Evolutionary conservation across 345 rosid genomes (phyloP).

Genomic region (Leavenworthia alabamica): DNA sequence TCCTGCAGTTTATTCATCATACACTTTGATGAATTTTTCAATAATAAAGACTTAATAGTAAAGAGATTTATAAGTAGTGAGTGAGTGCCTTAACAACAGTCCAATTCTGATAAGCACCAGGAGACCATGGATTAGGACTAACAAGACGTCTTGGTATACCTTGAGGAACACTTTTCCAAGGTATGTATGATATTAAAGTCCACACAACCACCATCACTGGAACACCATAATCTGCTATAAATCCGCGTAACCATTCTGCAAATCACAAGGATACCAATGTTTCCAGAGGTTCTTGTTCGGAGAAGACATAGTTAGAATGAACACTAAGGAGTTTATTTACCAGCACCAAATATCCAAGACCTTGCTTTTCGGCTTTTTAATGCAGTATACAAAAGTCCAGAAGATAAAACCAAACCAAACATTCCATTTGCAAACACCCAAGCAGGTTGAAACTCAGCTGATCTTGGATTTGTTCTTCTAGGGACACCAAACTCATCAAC

Average conservation of each 20-base stretch:
- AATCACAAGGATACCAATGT: neutral
- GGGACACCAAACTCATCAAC: constrained; percentile 83
- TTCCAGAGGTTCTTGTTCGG: neutral
- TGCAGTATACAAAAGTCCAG: constrained; percentile 71
- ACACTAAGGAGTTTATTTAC: constrained; percentile 35
- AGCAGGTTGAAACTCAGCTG: constrained; percentile 56
- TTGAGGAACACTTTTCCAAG: constrained; percentile 58
- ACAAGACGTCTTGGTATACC: constrained; percentile 92
- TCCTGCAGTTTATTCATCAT: constrained; percentile 43
- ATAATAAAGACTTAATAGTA: neutral
- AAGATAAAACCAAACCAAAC: constrained; percentile 77
- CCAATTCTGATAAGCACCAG: constrained; percentile 87
- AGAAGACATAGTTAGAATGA: neutral
- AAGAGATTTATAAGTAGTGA: constrained; percentile 1
- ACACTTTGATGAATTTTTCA: neutral
- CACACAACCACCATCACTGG: constrained; percentile 87
- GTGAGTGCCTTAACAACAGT: constrained; percentile 63
- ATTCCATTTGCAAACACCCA: constrained; percentile 95
- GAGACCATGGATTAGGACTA: constrained; percentile 97
- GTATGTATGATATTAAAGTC: constrained; percentile 76
- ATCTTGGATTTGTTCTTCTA: constrained; percentile 57
- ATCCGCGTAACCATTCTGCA: constrained; percentile 70
- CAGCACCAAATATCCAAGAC: constrained; percentile 84
- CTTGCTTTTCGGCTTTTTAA: constrained; percentile 80
- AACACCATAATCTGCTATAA: constrained; percentile 87